These are phyloP conservation scores for Cantharellus anzutake DNA, from an alignment of 768 basidiomycete genomes.

Conservation along the genomic window DNA sequence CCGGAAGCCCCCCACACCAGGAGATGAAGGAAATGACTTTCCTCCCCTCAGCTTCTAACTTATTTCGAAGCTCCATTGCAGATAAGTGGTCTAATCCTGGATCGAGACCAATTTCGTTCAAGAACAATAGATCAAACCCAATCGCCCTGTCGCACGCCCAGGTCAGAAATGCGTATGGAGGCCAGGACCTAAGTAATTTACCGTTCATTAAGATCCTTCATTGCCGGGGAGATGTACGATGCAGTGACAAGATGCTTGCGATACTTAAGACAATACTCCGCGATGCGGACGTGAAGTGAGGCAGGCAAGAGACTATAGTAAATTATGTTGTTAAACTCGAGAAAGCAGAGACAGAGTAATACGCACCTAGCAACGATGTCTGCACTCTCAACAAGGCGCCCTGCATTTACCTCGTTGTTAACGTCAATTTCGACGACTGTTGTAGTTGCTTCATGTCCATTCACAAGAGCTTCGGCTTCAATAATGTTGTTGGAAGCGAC, in stretches of 20 bases:
- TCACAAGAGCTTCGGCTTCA: slow-evolving; percentile 32
- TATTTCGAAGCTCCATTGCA: slow-evolving; percentile 48
- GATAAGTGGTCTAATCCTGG: slow-evolving; percentile 84
- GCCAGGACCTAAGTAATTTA: slow-evolving; percentile 14
- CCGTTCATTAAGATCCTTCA: slow-evolving; percentile 45
- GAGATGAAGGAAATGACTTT: slow-evolving; percentile 56
- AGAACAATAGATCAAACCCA: slow-evolving; percentile 42
- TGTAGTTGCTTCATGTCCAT: slow-evolving; percentile 22
- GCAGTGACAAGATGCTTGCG: slow-evolving; percentile 73
- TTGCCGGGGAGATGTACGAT: slow-evolving; percentile 68
- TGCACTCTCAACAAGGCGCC: slow-evolving; percentile 34
- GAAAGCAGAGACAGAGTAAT: background rate
- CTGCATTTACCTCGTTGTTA: slow-evolving; percentile 24
- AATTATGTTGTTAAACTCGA: background rate
- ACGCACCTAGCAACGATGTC: slow-evolving; percentile 74
- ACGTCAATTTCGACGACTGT: slow-evolving; percentile 42
- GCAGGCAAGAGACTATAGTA: slow-evolving; percentile 55
- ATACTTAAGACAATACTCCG: slow-evolving; percentile 49
- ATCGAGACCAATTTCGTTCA: slow-evolving; percentile 84
- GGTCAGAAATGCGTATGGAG: background rate
- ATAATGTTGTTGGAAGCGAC: slow-evolving; percentile 55
- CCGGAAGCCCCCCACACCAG: slow-evolving; percentile 86
- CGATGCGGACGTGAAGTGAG: slow-evolving; percentile 47
- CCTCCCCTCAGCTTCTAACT: slow-evolving; percentile 32
- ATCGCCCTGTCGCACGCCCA: slow-evolving; percentile 27